A percentile compares a stretch with the other conserved stretches of the same genome.
These are phyloP conservation scores for Scheffersomyces cryptocercus DNA, from an alignment of 1,139 yeast species.

Conservation along the genomic window DNA sequence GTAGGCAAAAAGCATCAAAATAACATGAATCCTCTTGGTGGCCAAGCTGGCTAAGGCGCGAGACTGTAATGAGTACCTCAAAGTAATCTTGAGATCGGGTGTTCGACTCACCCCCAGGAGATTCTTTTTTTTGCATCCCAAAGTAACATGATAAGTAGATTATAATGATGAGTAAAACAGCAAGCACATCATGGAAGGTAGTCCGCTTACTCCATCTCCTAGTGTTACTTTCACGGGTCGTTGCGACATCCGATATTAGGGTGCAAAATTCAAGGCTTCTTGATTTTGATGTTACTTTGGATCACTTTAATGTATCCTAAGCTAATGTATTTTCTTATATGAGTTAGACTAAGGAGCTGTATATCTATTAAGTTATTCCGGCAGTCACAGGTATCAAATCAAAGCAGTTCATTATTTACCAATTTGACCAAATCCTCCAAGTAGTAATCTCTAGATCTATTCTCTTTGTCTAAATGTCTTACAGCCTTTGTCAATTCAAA, in stretches of 20 bases:
- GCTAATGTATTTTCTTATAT: no score
- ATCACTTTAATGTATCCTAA: no score
- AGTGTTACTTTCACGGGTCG: no score
- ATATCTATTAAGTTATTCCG: no score
- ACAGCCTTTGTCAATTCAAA: constrained; percentile 55
- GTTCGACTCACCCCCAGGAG: constrained; percentile 87
- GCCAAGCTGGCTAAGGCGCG: constrained; percentile 84
- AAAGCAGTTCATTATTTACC: constrained; percentile 2
- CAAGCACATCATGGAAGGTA: no score
- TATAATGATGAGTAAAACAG: no score
- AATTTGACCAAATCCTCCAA: constrained; percentile 34
- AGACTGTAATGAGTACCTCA: constrained; percentile 63
- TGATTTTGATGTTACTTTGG: no score
- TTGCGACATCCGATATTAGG: no score
- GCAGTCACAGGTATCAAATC: no score
- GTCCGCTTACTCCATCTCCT: no score
- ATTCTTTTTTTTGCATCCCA: constrained; percentile 35
- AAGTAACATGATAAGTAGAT: not conserved
- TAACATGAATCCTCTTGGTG: constrained; percentile 54
- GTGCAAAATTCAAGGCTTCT: no score
- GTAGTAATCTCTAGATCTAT: constrained; percentile 33
- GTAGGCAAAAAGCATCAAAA: constrained; percentile 2
- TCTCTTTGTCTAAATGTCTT: constrained; percentile 41
- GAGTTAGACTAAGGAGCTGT: no score
- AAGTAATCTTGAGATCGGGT: constrained; percentile 78